Evolutionary conservation across 495 filamentous ascomycete genomes (phyloP), one percentile per base, ranked within the genome.

Genomic region (Lophium mytilinum): DNA sequence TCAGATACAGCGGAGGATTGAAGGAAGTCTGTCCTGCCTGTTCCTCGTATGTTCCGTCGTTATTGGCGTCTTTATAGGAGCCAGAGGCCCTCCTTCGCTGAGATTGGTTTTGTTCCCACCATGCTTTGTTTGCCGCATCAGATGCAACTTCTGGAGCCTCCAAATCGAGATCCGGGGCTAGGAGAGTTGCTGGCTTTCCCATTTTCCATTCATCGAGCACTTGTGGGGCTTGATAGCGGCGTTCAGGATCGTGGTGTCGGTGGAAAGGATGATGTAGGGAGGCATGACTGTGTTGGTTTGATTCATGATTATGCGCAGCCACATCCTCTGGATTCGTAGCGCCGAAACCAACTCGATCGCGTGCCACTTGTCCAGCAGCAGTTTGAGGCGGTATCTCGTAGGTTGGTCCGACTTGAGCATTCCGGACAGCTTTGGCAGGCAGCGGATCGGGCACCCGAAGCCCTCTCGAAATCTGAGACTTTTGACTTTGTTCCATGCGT

Each of bases 1-100:
- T 89, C 45, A 98, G 76, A 68, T 88, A 90, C 6, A 98, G 72
- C 11, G 80, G 78, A 11, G 93, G 93, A 53, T 85, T 84, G 73
- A 96, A 98, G 55, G 75, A 77, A 30, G 89, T 88, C 37, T 66
- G 62, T 12, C 52, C 59, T 12, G 68, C 52, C 15, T 51, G 52
- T 14, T 63, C 50, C 36, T 72, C 71, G 39, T 58, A 66, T 10
- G 60, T 52, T 9, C 68, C 69, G 51, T 72, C 72, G 50, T 65
- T 67, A 21, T 55, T 30, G 11, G 41, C n/a, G n/a, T 61, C 35
- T 12, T 19, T 34, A 42, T 56, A 45, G 7, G 14, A 15, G 14
- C 51, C 36, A 17, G 66, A 58, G 34, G 53, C 53, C 9, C 57
- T 53, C 24, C 58, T 57, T 9, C 66, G 52, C n/a, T 58, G 30